A percentile compares a stretch with the other conserved stretches of the same genome.
phyloP scores from a whole-genome alignment of 495 filamentous ascomycete genomes.

The Pyrenula massariospora region DNA sequence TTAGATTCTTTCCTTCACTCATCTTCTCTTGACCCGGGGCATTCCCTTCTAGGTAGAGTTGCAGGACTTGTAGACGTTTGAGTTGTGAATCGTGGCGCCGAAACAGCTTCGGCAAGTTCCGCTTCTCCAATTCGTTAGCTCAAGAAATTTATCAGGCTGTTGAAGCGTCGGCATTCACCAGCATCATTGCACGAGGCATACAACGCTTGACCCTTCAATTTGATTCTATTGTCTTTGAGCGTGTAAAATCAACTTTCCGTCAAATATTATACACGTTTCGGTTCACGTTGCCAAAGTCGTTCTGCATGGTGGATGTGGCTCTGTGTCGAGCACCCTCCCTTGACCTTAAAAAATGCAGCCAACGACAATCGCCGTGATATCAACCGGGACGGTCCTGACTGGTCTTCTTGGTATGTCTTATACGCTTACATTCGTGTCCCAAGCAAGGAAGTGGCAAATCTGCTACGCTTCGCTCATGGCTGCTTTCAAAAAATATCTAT shows the following conservation, averaged over 20 bases:
- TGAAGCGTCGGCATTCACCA: background rate
- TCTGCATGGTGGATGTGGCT: no score
- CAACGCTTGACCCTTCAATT: no score
- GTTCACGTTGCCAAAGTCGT: no score
- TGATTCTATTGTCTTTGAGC: no score
- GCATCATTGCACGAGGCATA: no score
- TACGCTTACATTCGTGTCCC: no score
- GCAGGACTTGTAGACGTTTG: background rate
- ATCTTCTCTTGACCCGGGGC: no score
- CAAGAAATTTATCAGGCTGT: background rate
- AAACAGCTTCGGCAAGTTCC: background rate
- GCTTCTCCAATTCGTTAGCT: background rate
- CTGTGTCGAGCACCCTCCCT: no score
- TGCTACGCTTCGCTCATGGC: no score
- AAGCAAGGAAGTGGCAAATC: no score
- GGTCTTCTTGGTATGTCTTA: slow-evolving; percentile 57
- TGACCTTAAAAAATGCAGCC: slow-evolving; percentile 53
- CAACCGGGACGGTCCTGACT: slow-evolving; percentile 60
- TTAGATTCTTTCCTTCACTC: slow-evolving; percentile 56
- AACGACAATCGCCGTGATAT: slow-evolving; percentile 60
- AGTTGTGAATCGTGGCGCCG: background rate
- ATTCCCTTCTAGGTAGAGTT: background rate
- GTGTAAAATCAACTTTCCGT: no score
- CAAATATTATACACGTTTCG: no score
- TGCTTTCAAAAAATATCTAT: slow-evolving; percentile 1